Conservation (phyloP, 306 rosid species). For the Pterocarpus santalinus region DNA sequence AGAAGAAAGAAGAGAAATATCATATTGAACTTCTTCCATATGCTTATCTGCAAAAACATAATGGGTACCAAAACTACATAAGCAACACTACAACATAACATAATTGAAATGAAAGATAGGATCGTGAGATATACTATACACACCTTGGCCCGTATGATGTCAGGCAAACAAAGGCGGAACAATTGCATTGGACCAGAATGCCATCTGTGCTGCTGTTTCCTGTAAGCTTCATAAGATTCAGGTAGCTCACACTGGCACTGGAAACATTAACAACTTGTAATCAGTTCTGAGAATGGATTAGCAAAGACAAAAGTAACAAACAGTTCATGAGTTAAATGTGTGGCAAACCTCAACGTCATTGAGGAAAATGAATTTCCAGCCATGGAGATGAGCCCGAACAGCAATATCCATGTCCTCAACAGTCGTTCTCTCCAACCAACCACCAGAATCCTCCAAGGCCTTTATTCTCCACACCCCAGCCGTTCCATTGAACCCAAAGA, state of each 20-base stretch:
- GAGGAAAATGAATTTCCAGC: conserved; percentile 95
- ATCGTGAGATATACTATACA: not conserved
- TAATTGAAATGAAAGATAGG: not conserved
- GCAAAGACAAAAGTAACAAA: not conserved
- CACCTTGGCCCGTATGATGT: conserved; percentile 75
- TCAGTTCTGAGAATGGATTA: conserved; percentile 40
- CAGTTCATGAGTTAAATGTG: not conserved
- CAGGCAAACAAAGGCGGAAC: conserved; percentile 96
- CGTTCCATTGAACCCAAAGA: conserved; percentile 97
- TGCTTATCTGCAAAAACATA: conserved; percentile 74
- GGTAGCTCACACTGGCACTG: conserved; percentile 99
- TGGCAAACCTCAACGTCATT: conserved; percentile 90
- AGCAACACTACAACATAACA: conserved; percentile 46
- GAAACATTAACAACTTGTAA: conserved; percentile 39
- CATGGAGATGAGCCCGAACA: conserved; percentile 96
- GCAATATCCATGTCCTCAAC: conserved; percentile 99
- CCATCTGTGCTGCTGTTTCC: conserved; percentile 97
- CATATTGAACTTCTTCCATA: conserved; percentile 95
- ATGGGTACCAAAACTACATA: conserved; percentile 34
- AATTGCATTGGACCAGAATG: conserved; percentile 99
- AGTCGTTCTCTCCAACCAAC: conserved; percentile 98
- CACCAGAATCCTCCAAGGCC: conserved; percentile 93
- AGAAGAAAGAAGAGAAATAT: conserved; percentile 95
- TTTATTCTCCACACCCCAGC: conserved; percentile 98
- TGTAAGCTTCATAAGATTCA: conserved; percentile 94